Evolutionary conservation across 2,329 filamentous ascomycete genomes (phyloP), one percentile per base, ranked within the genome.

Genomic region (Epichloe scottii): DNA sequence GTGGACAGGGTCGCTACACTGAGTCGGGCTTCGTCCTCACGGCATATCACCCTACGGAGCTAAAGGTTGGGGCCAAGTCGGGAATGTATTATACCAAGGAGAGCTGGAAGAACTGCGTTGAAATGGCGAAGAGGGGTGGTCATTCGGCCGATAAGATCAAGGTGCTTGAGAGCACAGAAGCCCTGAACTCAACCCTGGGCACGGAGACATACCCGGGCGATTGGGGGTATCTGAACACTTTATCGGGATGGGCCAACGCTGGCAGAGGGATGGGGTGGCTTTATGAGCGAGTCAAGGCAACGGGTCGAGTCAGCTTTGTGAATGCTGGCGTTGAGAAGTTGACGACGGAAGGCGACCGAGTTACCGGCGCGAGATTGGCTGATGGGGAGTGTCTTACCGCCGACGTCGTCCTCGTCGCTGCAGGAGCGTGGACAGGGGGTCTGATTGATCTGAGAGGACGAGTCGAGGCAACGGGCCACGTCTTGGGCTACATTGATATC

Each of bases 361-460:
- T 77, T n/a, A 71, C 74, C 1, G 87, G 87, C 35, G 85, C 65
- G 15, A 61, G 61, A 55, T 47, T 68, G 44, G 56, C 56, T n/a
- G 60, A 65, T 46, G 61, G 62, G 6, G 54, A 49, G 73, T 21
- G 72, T 6, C 54, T 69, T 6, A 69, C 67, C 4, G 87, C 85
- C 2, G 85, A 88, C 53, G 73, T 95, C 7, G 83, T 87, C 35
- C 73, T 96, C 51, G 75, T 95, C 2, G 89, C 91, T 0, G 82
- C 89, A 0, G 91, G 91, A 15, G 89, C 91, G 4, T 97, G 91
- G 90, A 88, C 87, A 2, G 79, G 83, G 2, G 76, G 78, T 1
- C 74, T 96, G 21, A 70, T 96, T 51, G 86, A 95, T 65, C 72
- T 96, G 1, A 74, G 82, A 45, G 87, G 88, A 26, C 79, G 86